Evolutionary conservation across 495 filamentous ascomycete genomes (phyloP).

Genomic region (Podospora anserina): DNA sequence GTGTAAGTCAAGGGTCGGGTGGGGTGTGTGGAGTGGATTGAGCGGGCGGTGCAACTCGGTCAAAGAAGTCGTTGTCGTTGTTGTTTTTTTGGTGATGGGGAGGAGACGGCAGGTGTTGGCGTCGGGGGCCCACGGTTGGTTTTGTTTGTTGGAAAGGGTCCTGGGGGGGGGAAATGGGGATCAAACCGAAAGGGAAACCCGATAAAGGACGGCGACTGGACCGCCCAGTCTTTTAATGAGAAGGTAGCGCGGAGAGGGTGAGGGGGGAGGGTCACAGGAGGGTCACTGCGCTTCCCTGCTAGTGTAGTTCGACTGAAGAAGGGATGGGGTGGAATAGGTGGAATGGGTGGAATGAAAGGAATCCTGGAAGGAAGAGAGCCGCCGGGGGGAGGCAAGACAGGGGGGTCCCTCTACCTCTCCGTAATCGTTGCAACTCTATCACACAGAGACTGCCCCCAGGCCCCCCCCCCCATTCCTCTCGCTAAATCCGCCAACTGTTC

Average conservation of each 20-base stretch:
- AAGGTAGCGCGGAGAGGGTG: conserved; percentile 1
- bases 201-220: conserved; percentile 20
- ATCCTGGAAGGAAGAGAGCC: background rate
- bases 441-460: background rate
- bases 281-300: background rate
- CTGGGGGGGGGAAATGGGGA: conserved; percentile 12
- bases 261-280: background rate
- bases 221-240: conserved; percentile 22
- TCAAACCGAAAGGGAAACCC: conserved; percentile 33
- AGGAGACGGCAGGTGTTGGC: background rate
- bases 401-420: background rate
- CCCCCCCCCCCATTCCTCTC: background rate
- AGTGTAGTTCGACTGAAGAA: background rate
- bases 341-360: background rate
- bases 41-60: background rate
- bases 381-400: background rate
- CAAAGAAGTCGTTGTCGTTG: background rate
- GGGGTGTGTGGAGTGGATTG: no score
- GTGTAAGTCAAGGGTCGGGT: background rate
- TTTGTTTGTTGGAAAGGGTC: conserved; percentile 2
- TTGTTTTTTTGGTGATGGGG: background rate
- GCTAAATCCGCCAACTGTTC: background rate
- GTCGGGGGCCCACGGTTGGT: background rate
- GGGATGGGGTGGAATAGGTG: background rate
- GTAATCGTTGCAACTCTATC: background rate